These are phyloP conservation scores for Claviceps arundinis DNA, from an alignment of 2,329 filamentous ascomycete species.

Conservation along the genomic window DNA sequence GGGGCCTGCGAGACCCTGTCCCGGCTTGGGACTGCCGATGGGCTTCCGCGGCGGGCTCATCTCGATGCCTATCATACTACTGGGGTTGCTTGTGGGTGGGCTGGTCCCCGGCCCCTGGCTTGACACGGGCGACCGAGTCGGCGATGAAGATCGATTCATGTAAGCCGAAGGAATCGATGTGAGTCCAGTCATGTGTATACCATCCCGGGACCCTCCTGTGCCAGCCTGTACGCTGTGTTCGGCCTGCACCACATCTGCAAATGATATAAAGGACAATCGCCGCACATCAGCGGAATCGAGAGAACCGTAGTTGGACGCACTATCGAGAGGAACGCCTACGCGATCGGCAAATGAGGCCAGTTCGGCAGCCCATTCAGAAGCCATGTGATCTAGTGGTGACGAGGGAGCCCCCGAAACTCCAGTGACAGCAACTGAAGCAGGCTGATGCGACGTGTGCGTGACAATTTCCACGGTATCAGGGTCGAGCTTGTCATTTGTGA, in stretches of 20 bases:
- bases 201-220: slow-evolving; percentile 47
- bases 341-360: slow-evolving; percentile 38
- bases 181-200: slow-evolving; percentile 54
- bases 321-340: slow-evolving; percentile 37
- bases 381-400: slow-evolving; percentile 27
- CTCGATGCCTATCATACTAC: slow-evolving; percentile 62
- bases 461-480: slow-evolving; percentile 89
- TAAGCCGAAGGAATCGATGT: slow-evolving; percentile 41
- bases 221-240: slow-evolving; percentile 53
- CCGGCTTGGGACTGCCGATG: slow-evolving; percentile 49
- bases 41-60: slow-evolving; percentile 48
- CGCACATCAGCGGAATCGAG: slow-evolving; percentile 65
- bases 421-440: slow-evolving; percentile 55
- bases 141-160: slow-evolving; percentile 61
- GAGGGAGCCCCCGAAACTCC: slow-evolving; percentile 23
- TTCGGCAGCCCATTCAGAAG: slow-evolving; percentile 44
- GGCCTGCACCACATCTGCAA: slow-evolving; percentile 85
- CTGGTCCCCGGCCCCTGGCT: slow-evolving; percentile 56
- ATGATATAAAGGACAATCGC: slow-evolving; percentile 87
- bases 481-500: slow-evolving; percentile 74
- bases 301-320: slow-evolving; percentile 61
- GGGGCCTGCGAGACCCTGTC: slow-evolving; percentile 30
- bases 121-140: slow-evolving; percentile 65
- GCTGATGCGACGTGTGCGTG: slow-evolving; percentile 72
- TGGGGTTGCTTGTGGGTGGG: slow-evolving; percentile 62